Conservation (phyloP, 768 basidiomycete genomes). For the Mycena chlorophos region DNA sequence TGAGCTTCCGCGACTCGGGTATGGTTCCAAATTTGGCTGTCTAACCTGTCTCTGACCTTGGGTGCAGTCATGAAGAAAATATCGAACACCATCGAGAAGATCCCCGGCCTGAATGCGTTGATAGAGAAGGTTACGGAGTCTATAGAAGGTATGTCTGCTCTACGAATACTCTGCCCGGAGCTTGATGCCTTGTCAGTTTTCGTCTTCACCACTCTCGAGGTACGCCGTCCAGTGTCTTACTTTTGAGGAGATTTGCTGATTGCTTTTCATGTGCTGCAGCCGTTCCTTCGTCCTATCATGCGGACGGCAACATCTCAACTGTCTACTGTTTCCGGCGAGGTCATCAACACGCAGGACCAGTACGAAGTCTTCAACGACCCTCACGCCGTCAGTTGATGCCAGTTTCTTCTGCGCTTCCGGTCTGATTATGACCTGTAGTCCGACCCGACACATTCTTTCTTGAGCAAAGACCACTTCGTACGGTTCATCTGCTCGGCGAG, state of each 20-base stretch:
- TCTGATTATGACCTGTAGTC: constrained; percentile 43
- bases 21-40: constrained; percentile 18
- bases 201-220: constrained; percentile 82
- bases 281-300: constrained; percentile 78
- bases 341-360: constrained; percentile 79
- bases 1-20: constrained; percentile 83
- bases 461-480: constrained; percentile 89
- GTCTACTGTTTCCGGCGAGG: constrained; percentile 65
- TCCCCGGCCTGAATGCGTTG: constrained; percentile 73
- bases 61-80: constrained; percentile 72
- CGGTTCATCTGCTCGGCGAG: constrained; percentile 28
- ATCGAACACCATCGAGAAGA: constrained; percentile 76
- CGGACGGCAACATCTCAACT: constrained; percentile 67
- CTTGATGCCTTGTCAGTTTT: constrained; percentile 50
- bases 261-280: constrained; percentile 44
- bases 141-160: constrained; percentile 52
- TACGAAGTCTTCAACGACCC: constrained; percentile 88
- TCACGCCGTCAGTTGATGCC: constrained; percentile 56
- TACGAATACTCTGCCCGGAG: not conserved
- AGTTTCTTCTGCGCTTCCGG: constrained; percentile 23
- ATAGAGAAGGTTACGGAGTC: constrained; percentile 80
- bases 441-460: constrained; percentile 86
- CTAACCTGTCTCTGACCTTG: not conserved
- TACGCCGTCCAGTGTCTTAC: constrained; percentile 25
- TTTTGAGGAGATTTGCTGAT: not conserved